Conservation (phyloP, 495 filamentous ascomycete species). For the Pyrenula aspistea region DNA sequence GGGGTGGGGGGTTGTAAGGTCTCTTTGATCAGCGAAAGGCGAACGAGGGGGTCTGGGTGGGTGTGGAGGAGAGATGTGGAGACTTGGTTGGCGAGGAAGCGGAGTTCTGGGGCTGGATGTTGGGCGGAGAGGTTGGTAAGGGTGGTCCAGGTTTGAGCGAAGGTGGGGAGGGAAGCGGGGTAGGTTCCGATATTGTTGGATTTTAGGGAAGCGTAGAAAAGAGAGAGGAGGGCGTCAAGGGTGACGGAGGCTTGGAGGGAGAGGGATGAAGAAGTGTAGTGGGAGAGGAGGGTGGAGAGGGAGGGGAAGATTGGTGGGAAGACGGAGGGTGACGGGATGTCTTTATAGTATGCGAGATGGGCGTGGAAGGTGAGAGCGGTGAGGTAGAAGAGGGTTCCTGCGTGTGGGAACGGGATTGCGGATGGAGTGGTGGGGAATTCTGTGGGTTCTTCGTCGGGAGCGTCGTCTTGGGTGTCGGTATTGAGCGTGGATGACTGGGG, state of each 20-base stretch:
- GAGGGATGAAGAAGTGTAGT: slow-evolving; percentile 10
- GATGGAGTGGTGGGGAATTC: slow-evolving; percentile 11
- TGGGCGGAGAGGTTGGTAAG: slow-evolving; percentile 55
- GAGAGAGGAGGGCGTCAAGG: slow-evolving; percentile 30
- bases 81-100: slow-evolving; percentile 64
- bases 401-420: slow-evolving; percentile 11
- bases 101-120: slow-evolving; percentile 49
- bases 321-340: neutral
- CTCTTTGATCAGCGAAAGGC: slow-evolving; percentile 66
- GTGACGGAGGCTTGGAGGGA: slow-evolving; percentile 25
- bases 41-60: slow-evolving; percentile 56
- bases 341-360: slow-evolving; percentile 12
- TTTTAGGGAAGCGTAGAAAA: slow-evolving; percentile 23
- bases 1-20: slow-evolving; percentile 32
- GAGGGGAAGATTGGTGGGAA: neutral
- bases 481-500: neutral
- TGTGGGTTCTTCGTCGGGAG: neutral
- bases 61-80: slow-evolving; percentile 61
- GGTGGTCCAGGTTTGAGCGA: slow-evolving; percentile 18
- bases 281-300: slow-evolving; percentile 18
- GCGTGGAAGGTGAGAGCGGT: slow-evolving; percentile 19
- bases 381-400: slow-evolving; percentile 25
- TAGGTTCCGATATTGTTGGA: neutral
- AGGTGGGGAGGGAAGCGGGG: slow-evolving; percentile 6
- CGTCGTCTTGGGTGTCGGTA: too few species aligned